phyloP scores from a whole-genome alignment of 306 rosid species.

The Calophaca sinica region DNA sequence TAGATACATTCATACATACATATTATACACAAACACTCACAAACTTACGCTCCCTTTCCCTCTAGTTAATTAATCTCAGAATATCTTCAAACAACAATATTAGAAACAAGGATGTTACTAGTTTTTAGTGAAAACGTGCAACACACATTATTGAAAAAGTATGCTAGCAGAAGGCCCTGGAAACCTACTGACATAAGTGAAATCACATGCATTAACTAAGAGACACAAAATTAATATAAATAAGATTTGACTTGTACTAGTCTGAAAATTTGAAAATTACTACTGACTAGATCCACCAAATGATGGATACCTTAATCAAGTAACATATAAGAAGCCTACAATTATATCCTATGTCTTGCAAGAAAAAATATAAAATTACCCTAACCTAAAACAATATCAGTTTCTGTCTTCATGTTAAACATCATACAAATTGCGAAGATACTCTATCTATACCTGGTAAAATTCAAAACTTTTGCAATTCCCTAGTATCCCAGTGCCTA shows the following conservation, averaged over 20 bases:
- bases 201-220: slow-evolving; percentile 18
- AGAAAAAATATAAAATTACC: slow-evolving; percentile 28
- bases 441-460: slow-evolving; percentile 1
- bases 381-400: slow-evolving; percentile 8
- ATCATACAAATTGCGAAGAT: slow-evolving; percentile 17
- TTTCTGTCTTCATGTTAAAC: background rate
- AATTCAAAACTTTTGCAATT: slow-evolving; percentile 12
- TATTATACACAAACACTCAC: background rate
- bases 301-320: slow-evolving; percentile 11
- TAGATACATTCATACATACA: background rate
- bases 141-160: background rate
- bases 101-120: background rate
- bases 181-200: background rate
- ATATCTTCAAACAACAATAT: slow-evolving; percentile 7
- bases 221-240: background rate
- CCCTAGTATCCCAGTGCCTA: background rate
- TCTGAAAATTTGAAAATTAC: background rate
- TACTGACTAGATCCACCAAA: slow-evolving; percentile 10
- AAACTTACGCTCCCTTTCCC: slow-evolving; percentile 16
- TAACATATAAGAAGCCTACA: slow-evolving; percentile 17
- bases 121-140: background rate
- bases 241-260: background rate
- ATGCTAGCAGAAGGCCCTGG: background rate
- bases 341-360: background rate
- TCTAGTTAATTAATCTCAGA: background rate